A percentile compares a stretch with the other conserved stretches of the same genome.
Conservation (phyloP, 75 land plant species). For the Cupressus sempervirens region DNA sequence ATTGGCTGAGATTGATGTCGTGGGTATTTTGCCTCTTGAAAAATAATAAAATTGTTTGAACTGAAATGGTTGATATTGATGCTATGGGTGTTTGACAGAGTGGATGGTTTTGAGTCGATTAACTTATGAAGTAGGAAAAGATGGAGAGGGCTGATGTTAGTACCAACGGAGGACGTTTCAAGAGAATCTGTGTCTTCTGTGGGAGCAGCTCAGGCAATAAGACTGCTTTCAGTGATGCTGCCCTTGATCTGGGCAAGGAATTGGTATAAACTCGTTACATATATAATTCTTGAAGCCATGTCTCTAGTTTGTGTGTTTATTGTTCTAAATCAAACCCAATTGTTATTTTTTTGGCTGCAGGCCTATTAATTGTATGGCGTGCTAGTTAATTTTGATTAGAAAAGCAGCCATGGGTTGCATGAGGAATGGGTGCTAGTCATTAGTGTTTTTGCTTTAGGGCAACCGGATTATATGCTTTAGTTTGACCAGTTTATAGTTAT, state of each 20-base stretch:
- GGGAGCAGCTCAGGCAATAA: conserved; percentile 79
- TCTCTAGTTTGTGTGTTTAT: neutral
- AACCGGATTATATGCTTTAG: neutral
- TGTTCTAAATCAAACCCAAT: neutral
- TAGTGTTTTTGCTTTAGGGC: neutral
- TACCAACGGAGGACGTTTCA: conserved; percentile 28
- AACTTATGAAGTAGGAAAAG: conserved; percentile 12
- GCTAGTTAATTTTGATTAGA: neutral
- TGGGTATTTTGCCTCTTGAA: neutral
- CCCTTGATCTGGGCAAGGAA: conserved; percentile 56
- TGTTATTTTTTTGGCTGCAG: neutral
- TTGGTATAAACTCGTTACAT: conserved; percentile 24
- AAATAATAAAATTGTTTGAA: neutral
- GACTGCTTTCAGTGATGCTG: conserved; percentile 62
- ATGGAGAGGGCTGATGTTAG: neutral
- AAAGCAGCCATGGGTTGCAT: neutral
- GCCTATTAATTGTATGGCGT: neutral
- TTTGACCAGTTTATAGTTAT: neutral
- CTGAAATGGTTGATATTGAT: neutral
- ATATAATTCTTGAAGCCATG: conserved; percentile 9
- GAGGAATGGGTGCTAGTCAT: neutral
- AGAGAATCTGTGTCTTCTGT: conserved; percentile 75
- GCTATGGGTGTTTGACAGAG: neutral
- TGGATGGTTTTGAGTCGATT: neutral
- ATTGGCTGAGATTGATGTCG: neutral